phyloP scores from a whole-genome alignment of 2,329 filamentous ascomycete species.

The Podosphaera xanthii region DNA sequence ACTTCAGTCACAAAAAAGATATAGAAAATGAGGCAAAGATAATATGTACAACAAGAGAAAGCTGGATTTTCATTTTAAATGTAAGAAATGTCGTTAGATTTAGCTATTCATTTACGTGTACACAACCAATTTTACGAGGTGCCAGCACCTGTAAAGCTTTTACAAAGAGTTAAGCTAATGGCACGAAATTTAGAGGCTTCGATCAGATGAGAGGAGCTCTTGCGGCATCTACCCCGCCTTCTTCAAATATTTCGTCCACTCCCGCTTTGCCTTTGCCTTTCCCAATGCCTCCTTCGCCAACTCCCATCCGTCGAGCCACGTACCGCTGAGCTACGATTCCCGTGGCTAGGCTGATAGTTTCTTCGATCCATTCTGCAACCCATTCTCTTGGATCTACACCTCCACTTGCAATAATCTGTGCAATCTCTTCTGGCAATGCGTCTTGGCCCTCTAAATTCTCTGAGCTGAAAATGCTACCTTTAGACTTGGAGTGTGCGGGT shows the following conservation, averaged over 20 bases:
- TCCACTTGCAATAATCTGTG: conserved; percentile 53
- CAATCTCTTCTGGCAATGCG: conserved; percentile 58
- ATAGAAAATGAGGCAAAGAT: too few relatives aligned
- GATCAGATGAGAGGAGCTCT: conserved; percentile 20
- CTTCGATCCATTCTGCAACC: conserved; percentile 95
- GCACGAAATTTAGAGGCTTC: background rate
- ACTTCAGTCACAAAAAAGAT: too few relatives aligned
- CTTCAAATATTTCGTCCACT: conserved; percentile 27
- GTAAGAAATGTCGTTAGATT: too few relatives aligned
- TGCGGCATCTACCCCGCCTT: conserved; percentile 35
- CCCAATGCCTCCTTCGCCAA: conserved; percentile 53
- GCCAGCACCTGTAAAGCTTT: background rate
- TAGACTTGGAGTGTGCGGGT: conserved; percentile 11
- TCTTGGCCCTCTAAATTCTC: conserved; percentile 22
- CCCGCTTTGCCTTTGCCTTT: conserved; percentile 34
- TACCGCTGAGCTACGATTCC: conserved; percentile 86
- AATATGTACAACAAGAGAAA: too few relatives aligned
- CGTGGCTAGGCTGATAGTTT: conserved; percentile 52
- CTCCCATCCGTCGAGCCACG: conserved; percentile 85
- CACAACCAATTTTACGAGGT: background rate
- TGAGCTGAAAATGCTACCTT: conserved; percentile 16
- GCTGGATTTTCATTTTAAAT: too few relatives aligned
- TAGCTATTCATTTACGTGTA: too few relatives aligned
- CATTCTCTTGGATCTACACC: conserved; percentile 84
- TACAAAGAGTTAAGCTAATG: background rate